Evolutionary conservation across 192 early-diverging fungal species (phyloP), one percentile per base, ranked within the genome.

Genomic region (Umbelopsis isabellina): DNA sequence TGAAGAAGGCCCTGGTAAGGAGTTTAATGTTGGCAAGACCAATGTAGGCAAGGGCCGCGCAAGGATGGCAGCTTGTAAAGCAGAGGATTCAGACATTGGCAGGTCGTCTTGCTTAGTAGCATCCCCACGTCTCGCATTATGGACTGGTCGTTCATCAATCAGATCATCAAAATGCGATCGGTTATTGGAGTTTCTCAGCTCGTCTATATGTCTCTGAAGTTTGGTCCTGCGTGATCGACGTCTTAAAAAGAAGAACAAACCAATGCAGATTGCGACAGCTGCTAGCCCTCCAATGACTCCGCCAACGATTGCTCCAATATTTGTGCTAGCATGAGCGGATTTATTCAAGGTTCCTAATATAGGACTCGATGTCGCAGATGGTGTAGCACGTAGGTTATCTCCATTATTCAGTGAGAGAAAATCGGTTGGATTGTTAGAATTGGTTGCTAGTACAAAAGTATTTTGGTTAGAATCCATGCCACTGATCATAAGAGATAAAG

Each of bases 131-230:
- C 6, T 5, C 37, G 2, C 37, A 3, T 13, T 25, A 13, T 33
- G 27, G 25, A 25, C 30, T 5, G 55, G 55, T 35, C 55, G 55
- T 25, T 61, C 55, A 25, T 61, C 55, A 25, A 61, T 61, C 5
- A 35, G 16, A 30, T 35, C 30, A 2, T 25, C 37, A 41, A 41
- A 41, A 41, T 33, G 55, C 33, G 33, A 12, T 61, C 27, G 11
- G 12, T 11, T 4, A 8, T 25, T 23, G 1, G 25, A 61, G 37
- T 37, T 15, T 25, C 55, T 35, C 55, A 11, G 1, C 12, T 61
- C 15, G 16, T 0, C 6, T 22, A 27, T 33, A 15, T 30, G 16
- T 61, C 33, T 11, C 30, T 35, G 55, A 18, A 61, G 5, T 33
- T 16, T 61, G 2, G 13, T 4, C 15, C 6, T 25, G 13, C 30